phyloP scores from a whole-genome alignment of 1,139 yeast species.

The Pichia sp. region DNA sequence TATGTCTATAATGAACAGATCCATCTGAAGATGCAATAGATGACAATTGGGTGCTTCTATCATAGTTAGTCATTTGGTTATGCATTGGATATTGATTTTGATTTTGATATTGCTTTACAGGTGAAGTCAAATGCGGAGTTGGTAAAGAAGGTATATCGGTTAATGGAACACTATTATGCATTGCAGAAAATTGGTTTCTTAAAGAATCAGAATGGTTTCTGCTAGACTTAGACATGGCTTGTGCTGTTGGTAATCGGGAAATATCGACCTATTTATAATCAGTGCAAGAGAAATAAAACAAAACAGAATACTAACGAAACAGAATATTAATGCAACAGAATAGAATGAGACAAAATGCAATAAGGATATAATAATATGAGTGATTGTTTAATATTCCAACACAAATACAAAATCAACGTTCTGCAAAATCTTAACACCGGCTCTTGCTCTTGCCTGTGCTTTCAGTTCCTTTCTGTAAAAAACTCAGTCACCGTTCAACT shows the following conservation, averaged over 20 bases:
- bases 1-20: background rate
- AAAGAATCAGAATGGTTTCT: conserved; percentile 1
- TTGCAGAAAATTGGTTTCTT: conserved; percentile 7
- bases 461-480: background rate
- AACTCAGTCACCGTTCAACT: background rate
- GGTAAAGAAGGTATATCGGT: conserved; percentile 22
- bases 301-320: background rate
- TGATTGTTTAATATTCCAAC: background rate
- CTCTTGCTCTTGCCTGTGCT: background rate
- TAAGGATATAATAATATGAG: background rate
- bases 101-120: conserved; percentile 4
- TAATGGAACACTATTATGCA: conserved; percentile 3
- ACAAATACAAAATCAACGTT: background rate
- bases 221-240: background rate
- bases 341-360: background rate
- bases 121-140: conserved; percentile 10
- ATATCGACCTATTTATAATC: background rate
- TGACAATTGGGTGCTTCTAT: background rate
- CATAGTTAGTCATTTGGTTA: background rate
- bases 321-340: background rate
- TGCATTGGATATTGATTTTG: background rate
- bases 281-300: background rate
- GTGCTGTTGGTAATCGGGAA: background rate
- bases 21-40: background rate
- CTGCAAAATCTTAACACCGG: background rate